phyloP scores from a whole-genome alignment of 192 early-diverging fungal species.

The Linnemannia schmuckeri region DNA sequence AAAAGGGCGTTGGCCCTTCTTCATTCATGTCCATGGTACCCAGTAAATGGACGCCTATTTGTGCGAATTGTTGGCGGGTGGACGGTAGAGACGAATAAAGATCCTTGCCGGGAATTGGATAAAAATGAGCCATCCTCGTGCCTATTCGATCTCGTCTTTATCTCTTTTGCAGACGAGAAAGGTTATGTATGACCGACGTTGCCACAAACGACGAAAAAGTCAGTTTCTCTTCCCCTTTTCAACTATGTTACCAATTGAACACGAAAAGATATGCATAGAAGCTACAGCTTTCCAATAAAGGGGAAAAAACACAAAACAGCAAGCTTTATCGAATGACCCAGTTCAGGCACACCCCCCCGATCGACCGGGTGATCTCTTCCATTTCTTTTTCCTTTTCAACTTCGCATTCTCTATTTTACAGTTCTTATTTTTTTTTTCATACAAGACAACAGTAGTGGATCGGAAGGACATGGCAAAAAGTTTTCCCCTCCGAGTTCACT shows the following conservation, averaged over 20 bases:
- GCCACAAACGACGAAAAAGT: neutral
- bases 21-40: neutral
- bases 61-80: neutral
- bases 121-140: neutral
- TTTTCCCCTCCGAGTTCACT: neutral
- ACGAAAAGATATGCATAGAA: no score
- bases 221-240: neutral
- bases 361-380: neutral
- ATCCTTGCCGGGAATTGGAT: constrained; percentile 6
- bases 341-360: neutral
- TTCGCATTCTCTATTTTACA: neutral
- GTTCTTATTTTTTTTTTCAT: neutral
- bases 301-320: no score
- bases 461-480: neutral
- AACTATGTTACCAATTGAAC: no score
- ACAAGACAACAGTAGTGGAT: neutral
- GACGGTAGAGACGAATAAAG: neutral
- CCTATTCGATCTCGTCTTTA: neutral
- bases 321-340: no score
- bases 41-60: neutral
- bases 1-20: neutral
- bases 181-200: neutral
- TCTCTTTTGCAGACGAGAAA: neutral
- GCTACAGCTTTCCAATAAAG: no score
- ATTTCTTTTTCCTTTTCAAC: no score